Base-by-base conservation (phyloP, 495 filamentous ascomycete genomes). In the Platismatia glauca region DNA sequence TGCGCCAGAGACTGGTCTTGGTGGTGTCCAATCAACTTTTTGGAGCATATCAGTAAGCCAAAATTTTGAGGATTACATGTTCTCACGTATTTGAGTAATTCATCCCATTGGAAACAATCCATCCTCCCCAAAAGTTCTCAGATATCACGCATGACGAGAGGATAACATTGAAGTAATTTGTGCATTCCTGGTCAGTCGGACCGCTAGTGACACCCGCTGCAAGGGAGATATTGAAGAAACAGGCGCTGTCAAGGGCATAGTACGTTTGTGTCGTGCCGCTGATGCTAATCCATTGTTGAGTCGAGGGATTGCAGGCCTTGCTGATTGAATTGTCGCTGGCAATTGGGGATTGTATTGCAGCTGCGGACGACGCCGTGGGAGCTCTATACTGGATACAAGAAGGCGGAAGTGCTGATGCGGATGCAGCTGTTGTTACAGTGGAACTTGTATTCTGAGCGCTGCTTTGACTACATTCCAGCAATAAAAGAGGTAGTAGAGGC, bases 51-150 rank as follows among this genome's bases (percentile, higher is more conserved):
- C 27, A 55, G 27, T 31, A 16, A 13, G 18, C 12, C 9, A 2
- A 38, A 38, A 38, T 7, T 16, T 18, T 12, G 24, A 33, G 24
- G 18, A 31, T 16, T 29, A 7, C 31, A 7, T 1, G 29, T 9
- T 55, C 20, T 27, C 50, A 61, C 59, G 35, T 41, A 55, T 48
- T 61, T 56, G 59, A 61, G 22, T 52, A 34, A 20, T 61, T 61
- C 4, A 41, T 35, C 11, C 48, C 48, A 16, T 41, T 52, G 8
- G 18, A 53, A 37, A 53, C 34, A 16, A 56, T 33, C 59, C 59
- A 61, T 16, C 59, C 59, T 37, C 59, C 59, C 59, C 43, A 61
- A 29, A 55, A 61, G 12, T 61, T 55, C 29, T 7, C n/a, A 29
- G 7, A 38, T 15, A 9, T 29, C 27, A 61, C 59, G 46, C 59